phyloP scores from a whole-genome alignment of 495 filamentous ascomycete species.

The Lindgomyces ingoldianus region DNA sequence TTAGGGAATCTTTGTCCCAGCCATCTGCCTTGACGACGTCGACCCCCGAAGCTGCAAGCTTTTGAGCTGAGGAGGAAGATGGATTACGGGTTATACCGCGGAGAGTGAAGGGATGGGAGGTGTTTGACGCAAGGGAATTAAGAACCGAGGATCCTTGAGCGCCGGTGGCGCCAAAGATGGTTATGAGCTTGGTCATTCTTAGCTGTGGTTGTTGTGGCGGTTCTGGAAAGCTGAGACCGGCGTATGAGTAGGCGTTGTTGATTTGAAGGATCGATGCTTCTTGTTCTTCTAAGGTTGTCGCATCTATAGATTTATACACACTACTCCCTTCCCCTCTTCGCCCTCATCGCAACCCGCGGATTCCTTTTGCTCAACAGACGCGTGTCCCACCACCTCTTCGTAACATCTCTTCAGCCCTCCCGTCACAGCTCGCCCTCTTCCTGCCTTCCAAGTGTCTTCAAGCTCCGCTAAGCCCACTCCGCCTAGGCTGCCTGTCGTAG shows the following conservation, averaged over 20 bases:
- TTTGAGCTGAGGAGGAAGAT: slow-evolving; percentile 11
- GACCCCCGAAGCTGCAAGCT: slow-evolving; percentile 16
- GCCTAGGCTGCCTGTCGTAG: background rate
- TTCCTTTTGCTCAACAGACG: too few species aligned
- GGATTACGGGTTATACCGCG: slow-evolving; percentile 32
- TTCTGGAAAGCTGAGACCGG: background rate
- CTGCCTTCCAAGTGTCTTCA: background rate
- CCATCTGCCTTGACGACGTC: slow-evolving; percentile 32
- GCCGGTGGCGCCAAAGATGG: slow-evolving; percentile 29
- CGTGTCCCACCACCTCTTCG: too few species aligned
- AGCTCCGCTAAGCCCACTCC: background rate
- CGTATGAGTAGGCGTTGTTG: too few species aligned
- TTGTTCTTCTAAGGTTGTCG: too few species aligned
- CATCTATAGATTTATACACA: too few species aligned
- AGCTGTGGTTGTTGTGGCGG: background rate
- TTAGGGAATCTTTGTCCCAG: slow-evolving; percentile 38
- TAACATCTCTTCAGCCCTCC: too few species aligned
- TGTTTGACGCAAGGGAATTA: slow-evolving; percentile 20
- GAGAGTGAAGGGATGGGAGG: slow-evolving; percentile 8
- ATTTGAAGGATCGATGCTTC: too few species aligned
- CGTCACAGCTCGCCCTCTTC: too few species aligned
- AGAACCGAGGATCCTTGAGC: slow-evolving; percentile 28
- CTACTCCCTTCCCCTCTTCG: too few species aligned
- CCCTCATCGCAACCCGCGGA: too few species aligned
- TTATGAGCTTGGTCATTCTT: slow-evolving; percentile 20